Evolutionary conservation across 257 asterid species (phyloP), one percentile per base, ranked within the genome.

Genomic region (Mitragyna speciosa): DNA sequence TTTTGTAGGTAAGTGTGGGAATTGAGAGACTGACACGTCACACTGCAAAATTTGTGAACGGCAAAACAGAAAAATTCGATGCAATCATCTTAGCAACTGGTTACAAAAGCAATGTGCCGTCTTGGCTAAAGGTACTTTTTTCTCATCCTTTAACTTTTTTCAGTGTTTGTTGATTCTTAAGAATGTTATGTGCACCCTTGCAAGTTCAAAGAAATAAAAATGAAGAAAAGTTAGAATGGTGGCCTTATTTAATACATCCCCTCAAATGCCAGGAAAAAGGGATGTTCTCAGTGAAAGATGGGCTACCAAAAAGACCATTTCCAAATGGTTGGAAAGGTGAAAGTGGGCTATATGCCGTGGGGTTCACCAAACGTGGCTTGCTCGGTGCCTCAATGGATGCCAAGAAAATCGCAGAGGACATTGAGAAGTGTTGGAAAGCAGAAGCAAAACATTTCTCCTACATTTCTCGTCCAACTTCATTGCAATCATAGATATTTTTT

Each of bases 271-370:
- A 92, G 98, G 97, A 91, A 83, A 86, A 82, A 79, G 93, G 83
- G 84, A 91, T 94, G 98, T 94, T 94, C 79, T 86, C 93, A n/a
- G 89, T 86, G 85, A 88, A 87, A 79, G 97, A 94, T 87, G 98
- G 98, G 43, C 89, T 94, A 87, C 98, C 97, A 47, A 93, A 86
- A 87, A 89, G 86, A 83, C 86, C 98, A 83, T 95, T 93, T 88
- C 98, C 98, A 17, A 89, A 95, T 85, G 97, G 98, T 52, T 93
- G 98, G 98, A 95, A 95, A 86, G 99, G 99, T 2, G 89, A 93
- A 70, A 59, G 88, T 63, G 99, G 99, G 83, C 86, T 95, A 43
- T 93, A 95, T 77, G 94, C 98, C 3, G 98, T 93, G 83, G 98
- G 98, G 86, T 95, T 95, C 90, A 95, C 98, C 72, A 95, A 95